Evolutionary conservation across 1,284 basidiomycete genomes (phyloP).

Genomic region (Heterobasidion occidentale): DNA sequence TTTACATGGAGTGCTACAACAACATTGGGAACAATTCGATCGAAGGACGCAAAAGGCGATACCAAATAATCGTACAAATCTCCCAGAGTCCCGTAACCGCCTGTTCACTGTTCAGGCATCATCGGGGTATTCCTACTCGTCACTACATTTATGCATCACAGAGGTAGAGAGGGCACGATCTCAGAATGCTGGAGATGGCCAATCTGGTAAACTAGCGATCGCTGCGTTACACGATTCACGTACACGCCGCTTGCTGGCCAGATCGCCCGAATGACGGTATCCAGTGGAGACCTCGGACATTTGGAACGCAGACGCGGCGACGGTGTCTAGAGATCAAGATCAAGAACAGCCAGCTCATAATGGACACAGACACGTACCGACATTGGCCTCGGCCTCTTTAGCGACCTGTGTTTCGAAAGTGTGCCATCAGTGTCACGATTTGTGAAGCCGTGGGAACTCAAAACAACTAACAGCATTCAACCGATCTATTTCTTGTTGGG

Average conservation of each 20-base stretch:
- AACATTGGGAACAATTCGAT: too few species aligned
- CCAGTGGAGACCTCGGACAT: conserved; percentile 27
- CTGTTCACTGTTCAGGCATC: too few species aligned
- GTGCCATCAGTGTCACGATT: not conserved
- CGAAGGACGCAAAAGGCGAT: too few species aligned
- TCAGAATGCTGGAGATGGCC: conserved; percentile 21
- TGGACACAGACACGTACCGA: conserved; percentile 17
- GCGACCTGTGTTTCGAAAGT: conserved; percentile 16
- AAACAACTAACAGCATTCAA: conserved; percentile 20
- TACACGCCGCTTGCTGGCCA: conserved; percentile 29
- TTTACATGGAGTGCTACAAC: too few species aligned
- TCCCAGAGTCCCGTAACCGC: too few species aligned
- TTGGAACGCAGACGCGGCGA: conserved; percentile 28
- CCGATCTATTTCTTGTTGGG: conserved; percentile 22
- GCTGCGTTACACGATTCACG: conserved; percentile 32
- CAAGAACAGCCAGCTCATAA: too few species aligned
- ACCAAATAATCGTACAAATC: too few species aligned
- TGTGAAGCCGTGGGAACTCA: too few species aligned
- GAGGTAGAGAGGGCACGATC: too few species aligned
- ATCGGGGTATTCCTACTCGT: too few species aligned
- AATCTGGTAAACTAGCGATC: conserved; percentile 26
- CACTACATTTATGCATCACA: too few species aligned
- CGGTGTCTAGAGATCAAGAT: conserved; percentile 17
- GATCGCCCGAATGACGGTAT: conserved; percentile 30
- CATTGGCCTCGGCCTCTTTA: conserved; percentile 24